A percentile compares a stretch with the other conserved stretches of the same genome.
Evolutionary conservation across 345 rosid genomes (phyloP).

Genomic region (Clausena lansium): DNA sequence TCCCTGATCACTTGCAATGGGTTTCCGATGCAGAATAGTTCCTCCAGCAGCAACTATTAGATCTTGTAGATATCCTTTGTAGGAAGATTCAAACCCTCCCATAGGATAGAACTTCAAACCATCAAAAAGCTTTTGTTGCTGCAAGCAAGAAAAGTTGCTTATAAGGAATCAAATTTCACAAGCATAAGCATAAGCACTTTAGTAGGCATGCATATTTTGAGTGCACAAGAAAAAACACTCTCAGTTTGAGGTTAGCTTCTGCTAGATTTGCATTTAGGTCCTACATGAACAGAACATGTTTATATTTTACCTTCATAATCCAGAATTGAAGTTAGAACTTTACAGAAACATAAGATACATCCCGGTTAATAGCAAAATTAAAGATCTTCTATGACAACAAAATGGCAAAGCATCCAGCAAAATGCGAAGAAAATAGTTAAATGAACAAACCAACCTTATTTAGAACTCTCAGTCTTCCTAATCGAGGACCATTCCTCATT

Average conservation of each 20-base stretch:
- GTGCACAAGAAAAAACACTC: background rate
- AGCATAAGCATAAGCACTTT: background rate
- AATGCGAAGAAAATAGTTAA: background rate
- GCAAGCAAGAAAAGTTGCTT: conserved; percentile 25
- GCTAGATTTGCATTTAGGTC: background rate
- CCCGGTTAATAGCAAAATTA: background rate
- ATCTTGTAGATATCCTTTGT: conserved; percentile 79
- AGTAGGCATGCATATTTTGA: background rate
- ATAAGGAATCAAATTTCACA: background rate
- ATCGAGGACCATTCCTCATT: conserved; percentile 62
- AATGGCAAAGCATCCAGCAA: background rate
- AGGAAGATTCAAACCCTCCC: conserved; percentile 72
- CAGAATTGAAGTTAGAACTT: background rate
- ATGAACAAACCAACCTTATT: conserved; percentile 49
- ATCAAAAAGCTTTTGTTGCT: conserved; percentile 60
- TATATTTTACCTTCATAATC: background rate
- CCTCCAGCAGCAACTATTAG: conserved; percentile 77
- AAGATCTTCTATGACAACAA: background rate
- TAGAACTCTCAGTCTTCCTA: conserved; percentile 69
- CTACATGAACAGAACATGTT: background rate
- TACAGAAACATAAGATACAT: background rate
- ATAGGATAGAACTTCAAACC: conserved; percentile 54
- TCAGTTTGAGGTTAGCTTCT: background rate
- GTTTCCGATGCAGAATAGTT: conserved; percentile 61
- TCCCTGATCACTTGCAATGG: conserved; percentile 37